Evolutionary conservation across 1,284 basidiomycete genomes (phyloP).

Genomic region (Irpex sp.): DNA sequence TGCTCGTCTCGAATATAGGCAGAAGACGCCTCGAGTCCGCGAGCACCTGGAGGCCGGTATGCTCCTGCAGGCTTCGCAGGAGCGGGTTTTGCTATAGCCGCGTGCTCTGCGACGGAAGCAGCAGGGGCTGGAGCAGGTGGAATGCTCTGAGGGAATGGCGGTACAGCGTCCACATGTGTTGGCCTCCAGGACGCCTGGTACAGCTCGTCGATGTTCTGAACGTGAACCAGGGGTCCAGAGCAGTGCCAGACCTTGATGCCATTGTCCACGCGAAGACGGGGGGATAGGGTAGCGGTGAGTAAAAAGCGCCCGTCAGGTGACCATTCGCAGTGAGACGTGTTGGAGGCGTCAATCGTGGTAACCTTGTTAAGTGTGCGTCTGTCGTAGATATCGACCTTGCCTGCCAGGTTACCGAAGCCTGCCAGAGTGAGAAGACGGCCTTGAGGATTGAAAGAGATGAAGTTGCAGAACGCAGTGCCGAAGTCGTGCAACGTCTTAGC

Average conservation of each 20-base stretch:
- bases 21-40: slow-evolving; percentile 80
- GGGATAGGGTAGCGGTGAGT: slow-evolving; percentile 91
- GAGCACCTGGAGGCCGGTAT: slow-evolving; percentile 90
- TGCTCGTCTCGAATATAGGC: slow-evolving; percentile 88
- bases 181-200: slow-evolving; percentile 90
- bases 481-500: slow-evolving; percentile 90
- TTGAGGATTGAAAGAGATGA: slow-evolving; percentile 94
- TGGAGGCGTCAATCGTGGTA: slow-evolving; percentile 87
- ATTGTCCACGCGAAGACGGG: slow-evolving; percentile 94
- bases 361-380: slow-evolving; percentile 83
- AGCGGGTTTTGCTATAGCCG: slow-evolving; percentile 37
- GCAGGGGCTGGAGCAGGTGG: slow-evolving; percentile 77
- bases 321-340: slow-evolving; percentile 95
- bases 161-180: slow-evolving; percentile 56
- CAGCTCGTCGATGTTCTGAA: slow-evolving; percentile 78
- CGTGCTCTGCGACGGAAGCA: slow-evolving; percentile 46
- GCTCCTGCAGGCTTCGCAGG: slow-evolving; percentile 71
- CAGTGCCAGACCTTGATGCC: slow-evolving; percentile 97
- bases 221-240: slow-evolving; percentile 80
- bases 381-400: slow-evolving; percentile 92
- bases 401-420: slow-evolving; percentile 95
- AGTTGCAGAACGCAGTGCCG: slow-evolving; percentile 87
- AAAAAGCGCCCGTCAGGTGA: slow-evolving; percentile 91
- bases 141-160: slow-evolving; percentile 71
- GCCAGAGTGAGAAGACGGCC: slow-evolving; percentile 86